Evolutionary conservation across 2,329 filamentous ascomycete genomes (phyloP).

Genomic region (Dryadomyces sulphureus): DNA sequence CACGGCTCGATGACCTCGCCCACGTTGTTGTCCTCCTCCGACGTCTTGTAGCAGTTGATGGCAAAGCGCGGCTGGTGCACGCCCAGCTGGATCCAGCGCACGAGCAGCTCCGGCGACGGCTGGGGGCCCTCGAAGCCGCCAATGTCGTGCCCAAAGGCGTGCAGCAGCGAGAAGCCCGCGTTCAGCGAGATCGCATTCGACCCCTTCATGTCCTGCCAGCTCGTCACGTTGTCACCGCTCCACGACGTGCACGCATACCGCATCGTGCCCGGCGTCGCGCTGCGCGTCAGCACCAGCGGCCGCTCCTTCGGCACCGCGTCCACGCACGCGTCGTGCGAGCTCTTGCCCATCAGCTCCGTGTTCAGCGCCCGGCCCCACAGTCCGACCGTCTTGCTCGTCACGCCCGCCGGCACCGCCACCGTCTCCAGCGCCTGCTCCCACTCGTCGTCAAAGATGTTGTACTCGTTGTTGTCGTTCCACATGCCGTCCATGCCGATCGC

Average conservation of each 20-base stretch:
- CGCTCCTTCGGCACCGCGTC: conserved; percentile 42
- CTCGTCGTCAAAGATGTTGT: conserved; percentile 48
- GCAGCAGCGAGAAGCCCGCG: conserved; percentile 52
- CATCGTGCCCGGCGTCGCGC: conserved; percentile 56
- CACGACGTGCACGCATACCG: conserved; percentile 57
- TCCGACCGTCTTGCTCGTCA: conserved; percentile 34
- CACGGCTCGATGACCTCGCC: conserved; percentile 65
- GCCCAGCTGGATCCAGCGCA: conserved; percentile 60
- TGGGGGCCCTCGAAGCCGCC: conserved; percentile 64
- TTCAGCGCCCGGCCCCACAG: conserved; percentile 56
- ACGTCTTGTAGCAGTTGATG: conserved; percentile 69
- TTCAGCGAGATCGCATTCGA: conserved; percentile 55
- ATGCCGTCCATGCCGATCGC: conserved; percentile 54
- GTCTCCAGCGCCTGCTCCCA: conserved; percentile 47
- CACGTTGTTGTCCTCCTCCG: conserved; percentile 45
- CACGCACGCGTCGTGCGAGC: conserved; percentile 52
- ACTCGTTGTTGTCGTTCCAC: conserved; percentile 73
- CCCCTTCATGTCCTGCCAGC: conserved; percentile 59
- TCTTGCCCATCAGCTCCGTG: conserved; percentile 56
- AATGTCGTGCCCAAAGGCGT: conserved; percentile 58
- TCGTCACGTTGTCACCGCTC: conserved; percentile 63
- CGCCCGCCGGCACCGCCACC: conserved; percentile 20
- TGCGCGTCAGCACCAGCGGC: conserved; percentile 55
- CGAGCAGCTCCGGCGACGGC: conserved; percentile 52
- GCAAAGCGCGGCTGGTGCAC: conserved; percentile 56